A percentile compares a stretch with the other conserved stretches of the same genome.
Evolutionary conservation across 2,329 filamentous ascomycete genomes (phyloP).

Genomic region (Colletotrichum liriopes): DNA sequence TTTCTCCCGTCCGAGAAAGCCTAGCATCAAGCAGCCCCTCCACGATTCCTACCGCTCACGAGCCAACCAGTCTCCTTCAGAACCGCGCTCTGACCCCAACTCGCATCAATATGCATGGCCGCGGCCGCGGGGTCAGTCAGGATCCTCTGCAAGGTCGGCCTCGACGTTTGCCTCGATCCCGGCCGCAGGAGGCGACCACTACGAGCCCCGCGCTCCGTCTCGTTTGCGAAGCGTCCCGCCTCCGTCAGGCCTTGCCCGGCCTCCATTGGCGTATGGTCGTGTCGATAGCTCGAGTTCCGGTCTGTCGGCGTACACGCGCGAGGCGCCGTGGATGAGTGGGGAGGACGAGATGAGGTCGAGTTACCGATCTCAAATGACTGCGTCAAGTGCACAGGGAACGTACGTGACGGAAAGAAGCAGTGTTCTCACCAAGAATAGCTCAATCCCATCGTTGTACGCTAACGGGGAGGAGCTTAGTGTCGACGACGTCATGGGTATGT

Average conservation of each 20-base stretch:
- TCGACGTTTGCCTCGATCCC: conserved; percentile 63
- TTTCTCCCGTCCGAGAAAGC: conserved; percentile 73
- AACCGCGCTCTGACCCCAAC: conserved; percentile 46
- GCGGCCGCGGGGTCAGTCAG: conserved; percentile 62
- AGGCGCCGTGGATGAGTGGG: conserved; percentile 64
- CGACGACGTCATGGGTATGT: conserved; percentile 80
- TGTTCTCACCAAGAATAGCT: conserved; percentile 84
- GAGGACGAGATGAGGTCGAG: conserved; percentile 68
- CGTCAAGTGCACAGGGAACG: conserved; percentile 72
- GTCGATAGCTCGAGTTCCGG: conserved; percentile 57
- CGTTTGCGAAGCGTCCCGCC: conserved; percentile 50
- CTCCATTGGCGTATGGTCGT: conserved; percentile 47
- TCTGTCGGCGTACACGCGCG: conserved; percentile 48
- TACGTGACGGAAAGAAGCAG: conserved; percentile 87
- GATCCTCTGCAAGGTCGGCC: conserved; percentile 63
- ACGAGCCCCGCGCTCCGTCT: conserved; percentile 51
- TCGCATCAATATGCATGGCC: conserved; percentile 54
- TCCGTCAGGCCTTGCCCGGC: conserved; percentile 49
- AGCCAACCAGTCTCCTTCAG: conserved; percentile 47
- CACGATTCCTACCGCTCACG: conserved; percentile 53
- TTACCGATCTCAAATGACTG: conserved; percentile 70
- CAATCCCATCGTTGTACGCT: conserved; percentile 73
- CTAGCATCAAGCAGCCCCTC: conserved; percentile 64
- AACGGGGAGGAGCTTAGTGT: conserved; percentile 72
- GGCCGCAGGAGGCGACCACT: conserved; percentile 58